These are phyloP conservation scores for Clohesyomyces aquaticus DNA, from an alignment of 495 filamentous ascomycete genomes.

Conservation along the genomic window DNA sequence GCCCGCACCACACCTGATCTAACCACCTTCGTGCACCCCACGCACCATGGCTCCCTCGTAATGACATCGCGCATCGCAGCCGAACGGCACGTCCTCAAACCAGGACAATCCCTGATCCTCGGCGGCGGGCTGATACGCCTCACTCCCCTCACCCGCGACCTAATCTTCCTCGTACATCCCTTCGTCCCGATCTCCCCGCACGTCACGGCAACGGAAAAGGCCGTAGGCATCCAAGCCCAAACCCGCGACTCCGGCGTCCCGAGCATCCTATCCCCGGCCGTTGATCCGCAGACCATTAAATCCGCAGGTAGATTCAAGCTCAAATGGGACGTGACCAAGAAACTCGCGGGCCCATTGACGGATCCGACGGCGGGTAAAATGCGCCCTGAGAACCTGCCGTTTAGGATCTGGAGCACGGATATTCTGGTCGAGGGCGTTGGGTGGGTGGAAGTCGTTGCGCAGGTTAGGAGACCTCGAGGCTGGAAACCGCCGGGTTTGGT, in stretches of 20 bases:
- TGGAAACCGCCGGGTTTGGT: slow-evolving; percentile 35
- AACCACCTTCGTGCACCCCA: slow-evolving; percentile 64
- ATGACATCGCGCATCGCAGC: slow-evolving; percentile 74
- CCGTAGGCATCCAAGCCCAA: slow-evolving; percentile 65
- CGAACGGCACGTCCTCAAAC: slow-evolving; percentile 69
- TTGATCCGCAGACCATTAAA: slow-evolving; percentile 55
- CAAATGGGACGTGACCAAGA: slow-evolving; percentile 77
- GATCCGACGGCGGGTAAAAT: slow-evolving; percentile 55
- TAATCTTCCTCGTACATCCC: slow-evolving; percentile 70
- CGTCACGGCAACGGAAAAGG: slow-evolving; percentile 76
- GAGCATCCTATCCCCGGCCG: slow-evolving; percentile 62
- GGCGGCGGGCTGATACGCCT: slow-evolving; percentile 86
- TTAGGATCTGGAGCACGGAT: slow-evolving; percentile 75
- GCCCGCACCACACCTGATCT: slow-evolving; percentile 65
- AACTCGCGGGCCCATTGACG: slow-evolving; percentile 66
- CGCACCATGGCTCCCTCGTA: slow-evolving; percentile 66
- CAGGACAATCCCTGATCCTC: slow-evolving; percentile 80
- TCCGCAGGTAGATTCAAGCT: slow-evolving; percentile 77
- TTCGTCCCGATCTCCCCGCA: slow-evolving; percentile 78
- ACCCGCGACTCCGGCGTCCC: slow-evolving; percentile 57
- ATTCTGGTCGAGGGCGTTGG: slow-evolving; percentile 88
- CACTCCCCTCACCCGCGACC: slow-evolving; percentile 67
- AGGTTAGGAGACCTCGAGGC: slow-evolving; percentile 65
- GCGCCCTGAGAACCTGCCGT: slow-evolving; percentile 66
- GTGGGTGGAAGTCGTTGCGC: slow-evolving; percentile 87